Evolutionary conservation across 2,329 filamentous ascomycete genomes (phyloP).

Genomic region (Sporothrix dimorphospora): DNA sequence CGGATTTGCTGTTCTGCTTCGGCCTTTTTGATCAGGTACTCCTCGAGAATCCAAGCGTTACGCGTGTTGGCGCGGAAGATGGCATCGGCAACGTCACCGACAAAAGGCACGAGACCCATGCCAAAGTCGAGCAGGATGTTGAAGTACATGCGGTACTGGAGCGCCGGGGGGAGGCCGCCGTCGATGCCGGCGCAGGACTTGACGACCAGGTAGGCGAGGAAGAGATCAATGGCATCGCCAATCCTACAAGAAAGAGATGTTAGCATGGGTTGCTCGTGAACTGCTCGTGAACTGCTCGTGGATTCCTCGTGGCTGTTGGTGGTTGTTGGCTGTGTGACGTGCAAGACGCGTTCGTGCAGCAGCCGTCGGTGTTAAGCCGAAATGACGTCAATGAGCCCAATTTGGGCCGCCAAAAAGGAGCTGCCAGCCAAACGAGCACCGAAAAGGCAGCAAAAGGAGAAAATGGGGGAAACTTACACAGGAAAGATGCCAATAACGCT

Average conservation of each 20-base stretch:
- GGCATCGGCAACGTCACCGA: slow-evolving; percentile 77
- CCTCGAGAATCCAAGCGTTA: slow-evolving; percentile 62
- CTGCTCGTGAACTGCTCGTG: background rate
- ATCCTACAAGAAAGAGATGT: slow-evolving; percentile 50
- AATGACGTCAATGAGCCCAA: slow-evolving; percentile 26
- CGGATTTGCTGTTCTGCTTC: slow-evolving; percentile 49
- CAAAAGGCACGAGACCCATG: slow-evolving; percentile 72
- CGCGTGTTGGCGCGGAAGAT: slow-evolving; percentile 75
- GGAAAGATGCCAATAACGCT: slow-evolving; percentile 84
- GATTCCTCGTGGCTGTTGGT: background rate
- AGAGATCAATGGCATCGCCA: slow-evolving; percentile 74
- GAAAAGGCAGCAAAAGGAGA: background rate
- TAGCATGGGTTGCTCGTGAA: slow-evolving; percentile 27
- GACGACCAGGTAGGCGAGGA: slow-evolving; percentile 76
- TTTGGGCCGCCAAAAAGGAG: background rate
- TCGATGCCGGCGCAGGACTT: slow-evolving; percentile 73
- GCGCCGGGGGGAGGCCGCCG: slow-evolving; percentile 67
- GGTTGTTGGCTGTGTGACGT: background rate
- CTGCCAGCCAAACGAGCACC: background rate
- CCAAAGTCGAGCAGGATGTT: slow-evolving; percentile 77
- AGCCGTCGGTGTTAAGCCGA: slow-evolving; percentile 17
- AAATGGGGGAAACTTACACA: slow-evolving; percentile 57
- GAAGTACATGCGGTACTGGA: slow-evolving; percentile 74
- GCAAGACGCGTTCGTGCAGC: background rate
- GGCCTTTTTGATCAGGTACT: slow-evolving; percentile 69